A percentile compares a stretch with the other conserved stretches of the same genome.
phyloP scores from a whole-genome alignment of 2,329 filamentous ascomycete species.

The Ampelomyces quisqualis region DNA sequence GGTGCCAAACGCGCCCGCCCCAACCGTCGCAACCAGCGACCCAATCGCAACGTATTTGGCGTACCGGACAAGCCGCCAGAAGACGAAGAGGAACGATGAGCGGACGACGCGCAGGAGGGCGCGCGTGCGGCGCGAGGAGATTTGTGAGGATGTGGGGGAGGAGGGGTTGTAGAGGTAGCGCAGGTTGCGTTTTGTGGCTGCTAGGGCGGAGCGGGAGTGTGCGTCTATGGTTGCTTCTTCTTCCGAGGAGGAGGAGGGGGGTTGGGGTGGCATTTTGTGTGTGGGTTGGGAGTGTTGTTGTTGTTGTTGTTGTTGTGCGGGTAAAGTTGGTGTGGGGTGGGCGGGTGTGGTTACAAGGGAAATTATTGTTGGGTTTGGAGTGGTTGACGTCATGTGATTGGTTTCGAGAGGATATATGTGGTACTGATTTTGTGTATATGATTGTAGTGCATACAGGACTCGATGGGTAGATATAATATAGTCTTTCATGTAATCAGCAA shows the following conservation, averaged over 20 bases:
- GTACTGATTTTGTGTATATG: too few relatives aligned
- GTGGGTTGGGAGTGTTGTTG: not conserved
- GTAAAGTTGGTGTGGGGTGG: not conserved
- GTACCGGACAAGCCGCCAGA: constrained; percentile 47
- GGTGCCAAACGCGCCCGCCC: constrained; percentile 41
- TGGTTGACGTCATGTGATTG: not conserved
- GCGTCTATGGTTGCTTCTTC: constrained; percentile 21
- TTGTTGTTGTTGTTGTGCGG: not conserved
- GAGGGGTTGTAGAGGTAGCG: constrained; percentile 44
- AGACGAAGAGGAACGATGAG: constrained; percentile 45
- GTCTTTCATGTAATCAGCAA: too few relatives aligned
- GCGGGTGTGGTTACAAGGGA: too few relatives aligned
- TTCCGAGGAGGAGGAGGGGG: not conserved
- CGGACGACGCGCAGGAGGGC: constrained; percentile 42
- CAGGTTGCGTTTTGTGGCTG: constrained; percentile 33
- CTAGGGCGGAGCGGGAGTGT: constrained; percentile 28
- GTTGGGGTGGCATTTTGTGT: not conserved
- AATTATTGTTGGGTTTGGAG: not conserved
- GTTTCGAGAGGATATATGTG: too few relatives aligned
- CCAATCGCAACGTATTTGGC: constrained; percentile 49
- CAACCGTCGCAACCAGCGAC: constrained; percentile 43
- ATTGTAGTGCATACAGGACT: too few relatives aligned
- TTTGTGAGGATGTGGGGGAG: constrained; percentile 24
- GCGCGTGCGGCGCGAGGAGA: constrained; percentile 42
- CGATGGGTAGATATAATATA: too few relatives aligned